phyloP scores from a whole-genome alignment of 192 early-diverging fungal genomes.

The Backusella parvicylindrica region DNA sequence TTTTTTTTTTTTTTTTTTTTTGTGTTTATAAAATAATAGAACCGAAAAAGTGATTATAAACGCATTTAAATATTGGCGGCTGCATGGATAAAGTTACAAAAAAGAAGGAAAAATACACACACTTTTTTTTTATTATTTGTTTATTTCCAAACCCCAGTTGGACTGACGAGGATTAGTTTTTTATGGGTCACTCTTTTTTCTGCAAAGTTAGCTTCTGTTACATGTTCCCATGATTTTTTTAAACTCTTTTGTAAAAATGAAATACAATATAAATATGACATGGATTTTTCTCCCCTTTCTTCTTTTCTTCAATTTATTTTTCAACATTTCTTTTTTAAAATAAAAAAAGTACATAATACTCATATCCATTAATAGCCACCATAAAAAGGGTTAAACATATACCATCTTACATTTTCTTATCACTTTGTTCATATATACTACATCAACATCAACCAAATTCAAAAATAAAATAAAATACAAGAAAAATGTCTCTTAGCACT shows the following conservation, averaged over 20 bases:
- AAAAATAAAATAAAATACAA: neutral
- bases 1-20: too few relatives aligned
- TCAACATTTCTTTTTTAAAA: neutral
- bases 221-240: neutral
- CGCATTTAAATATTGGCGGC: neutral
- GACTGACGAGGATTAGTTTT: neutral
- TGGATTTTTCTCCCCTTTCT: neutral
- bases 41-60: neutral
- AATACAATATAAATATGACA: neutral
- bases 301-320: neutral
- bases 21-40: neutral
- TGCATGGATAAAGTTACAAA: constrained; percentile 3
- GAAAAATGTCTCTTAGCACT: neutral
- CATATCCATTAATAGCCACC: too few relatives aligned
- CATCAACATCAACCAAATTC: neutral
- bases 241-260: neutral
- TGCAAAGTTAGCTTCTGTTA: neutral
- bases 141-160: neutral
- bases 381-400: too few relatives aligned
- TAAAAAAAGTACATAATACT: neutral
- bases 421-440: neutral
- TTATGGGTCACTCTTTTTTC: neutral
- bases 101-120: neutral
- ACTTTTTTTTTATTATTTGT: neutral
- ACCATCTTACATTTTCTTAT: too few relatives aligned